Conservation (phyloP, 1,284 basidiomycete species). For the Leccinum griseonigrum region DNA sequence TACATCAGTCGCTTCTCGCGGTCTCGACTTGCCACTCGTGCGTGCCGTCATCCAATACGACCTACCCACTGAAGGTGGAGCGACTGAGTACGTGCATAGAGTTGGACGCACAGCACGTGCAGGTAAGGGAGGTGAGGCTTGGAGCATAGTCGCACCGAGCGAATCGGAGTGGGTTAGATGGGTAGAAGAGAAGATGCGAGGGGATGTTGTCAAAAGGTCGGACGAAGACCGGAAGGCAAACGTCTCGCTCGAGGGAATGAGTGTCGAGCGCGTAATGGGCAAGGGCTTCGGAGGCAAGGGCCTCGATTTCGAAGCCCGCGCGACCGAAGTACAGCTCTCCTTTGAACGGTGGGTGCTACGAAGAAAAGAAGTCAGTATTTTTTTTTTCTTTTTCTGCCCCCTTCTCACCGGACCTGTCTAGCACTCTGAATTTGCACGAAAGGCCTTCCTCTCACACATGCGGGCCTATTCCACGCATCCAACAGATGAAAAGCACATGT, state of each 20-base stretch:
- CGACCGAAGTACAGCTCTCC: slow-evolving; percentile 93
- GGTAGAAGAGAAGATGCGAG: slow-evolving; percentile 79
- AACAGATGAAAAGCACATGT: slow-evolving; percentile 90
- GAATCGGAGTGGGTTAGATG: slow-evolving; percentile 88
- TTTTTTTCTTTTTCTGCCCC: background rate
- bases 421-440: slow-evolving; percentile 78
- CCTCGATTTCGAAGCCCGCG: slow-evolving; percentile 82
- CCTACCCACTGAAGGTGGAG: slow-evolving; percentile 95
- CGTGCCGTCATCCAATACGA: slow-evolving; percentile 96
- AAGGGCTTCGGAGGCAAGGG: slow-evolving; percentile 86
- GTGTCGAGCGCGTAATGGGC: slow-evolving; percentile 70
- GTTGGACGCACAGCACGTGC: slow-evolving; percentile 97
- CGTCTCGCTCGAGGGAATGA: slow-evolving; percentile 56
- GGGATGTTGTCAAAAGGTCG: slow-evolving; percentile 33
- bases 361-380: slow-evolving; percentile 60
- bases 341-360: slow-evolving; percentile 94
- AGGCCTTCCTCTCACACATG: slow-evolving; percentile 90
- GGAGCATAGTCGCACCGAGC: slow-evolving; percentile 87
- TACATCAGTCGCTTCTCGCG: slow-evolving; percentile 96
- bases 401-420: slow-evolving; percentile 31
- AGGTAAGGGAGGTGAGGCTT: slow-evolving; percentile 91
- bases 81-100: slow-evolving; percentile 95
- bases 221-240: slow-evolving; percentile 36
- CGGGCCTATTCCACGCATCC: slow-evolving; percentile 98
- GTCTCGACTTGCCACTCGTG: slow-evolving; percentile 96